Base-by-base conservation (phyloP, 257 asterid species). In the Jaltomata sinuosa region DNA sequence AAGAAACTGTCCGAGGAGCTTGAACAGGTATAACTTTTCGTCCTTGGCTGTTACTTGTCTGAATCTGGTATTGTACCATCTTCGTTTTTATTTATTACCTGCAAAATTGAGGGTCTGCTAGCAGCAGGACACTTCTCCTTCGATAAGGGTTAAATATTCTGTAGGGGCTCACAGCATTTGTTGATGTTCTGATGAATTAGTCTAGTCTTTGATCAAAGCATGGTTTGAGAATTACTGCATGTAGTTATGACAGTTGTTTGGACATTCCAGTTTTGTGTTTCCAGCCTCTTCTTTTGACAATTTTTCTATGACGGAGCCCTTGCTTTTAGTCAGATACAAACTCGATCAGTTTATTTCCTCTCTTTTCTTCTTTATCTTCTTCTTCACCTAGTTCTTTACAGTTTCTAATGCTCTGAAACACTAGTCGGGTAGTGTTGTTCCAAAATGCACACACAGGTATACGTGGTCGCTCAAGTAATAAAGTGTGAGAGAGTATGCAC, bases 21-120 rank as follows among this genome's bases (percentile, higher is more conserved):
- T 40, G 87, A 89, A 84, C 92, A 86, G 99, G 99, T 94, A 90
- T 29, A n/a, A 4, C 80, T 53, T 81, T 82, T 86, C 57, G 54
- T 76, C 38, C 78, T 61, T 57, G 31, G 45, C 83, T 36, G 5
- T 47, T 55, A 47, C 83, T 80, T 27, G 53, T 83, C 29, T 71
- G 34, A 84, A 54, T 53, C 42, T 80, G 59, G 8, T 11, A 25
- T 54, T 71, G 45, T 53, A 29, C 42, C 62, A 69, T 50, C 18
- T 14, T 38, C 45, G 8, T 62, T 47, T 38, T 62, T 14, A 62
- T 15, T 12, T 50, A 25, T 67, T 81, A 27, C 62, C 54, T 65
- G 64, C 31, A 11, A 77, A 50, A 77, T 77, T 77, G 45, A 77
- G 47, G 29, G 38, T 77, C 45, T 77, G 62, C 62, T 49, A 47